phyloP scores from a whole-genome alignment of 352 stramenopile species.

The Globisporangium okanoganense region DNA sequence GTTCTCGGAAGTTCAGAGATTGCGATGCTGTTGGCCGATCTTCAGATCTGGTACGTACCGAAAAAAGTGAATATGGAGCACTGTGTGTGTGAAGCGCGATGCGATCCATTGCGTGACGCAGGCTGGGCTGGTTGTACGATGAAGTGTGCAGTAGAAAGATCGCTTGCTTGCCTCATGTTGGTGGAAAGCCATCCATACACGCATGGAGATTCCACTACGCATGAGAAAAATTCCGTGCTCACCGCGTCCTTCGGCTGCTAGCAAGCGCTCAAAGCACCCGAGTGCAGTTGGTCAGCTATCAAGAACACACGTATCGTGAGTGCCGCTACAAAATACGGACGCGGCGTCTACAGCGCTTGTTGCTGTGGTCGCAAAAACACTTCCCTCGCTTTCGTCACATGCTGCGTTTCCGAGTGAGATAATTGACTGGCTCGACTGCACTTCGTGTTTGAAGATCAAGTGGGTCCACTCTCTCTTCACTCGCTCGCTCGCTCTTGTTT shows the following conservation, averaged over 20 bases:
- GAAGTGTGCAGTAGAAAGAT: no score
- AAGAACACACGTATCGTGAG: neutral
- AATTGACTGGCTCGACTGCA: neutral
- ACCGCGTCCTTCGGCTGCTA: no score
- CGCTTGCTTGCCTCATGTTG: no score
- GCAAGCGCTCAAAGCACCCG: neutral
- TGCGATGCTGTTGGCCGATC: neutral
- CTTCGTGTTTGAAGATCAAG: neutral
- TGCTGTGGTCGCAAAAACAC: neutral
- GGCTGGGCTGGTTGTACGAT: no score
- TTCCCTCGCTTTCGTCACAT: neutral
- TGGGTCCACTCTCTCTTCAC: neutral
- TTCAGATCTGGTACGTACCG: neutral
- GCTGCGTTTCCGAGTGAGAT: neutral
- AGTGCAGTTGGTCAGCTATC: neutral
- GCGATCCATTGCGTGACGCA: neutral
- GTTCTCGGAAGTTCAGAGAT: constrained; percentile 1
- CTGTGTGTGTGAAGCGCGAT: neutral
- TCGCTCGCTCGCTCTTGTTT: neutral
- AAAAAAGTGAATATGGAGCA: neutral
- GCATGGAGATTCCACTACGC: no score
- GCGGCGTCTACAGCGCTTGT: neutral
- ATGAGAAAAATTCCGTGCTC: no score
- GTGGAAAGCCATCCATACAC: no score
- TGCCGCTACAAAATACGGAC: neutral